phyloP scores from a whole-genome alignment of 2,329 filamentous ascomycete species.

The Didymella glomerata region DNA sequence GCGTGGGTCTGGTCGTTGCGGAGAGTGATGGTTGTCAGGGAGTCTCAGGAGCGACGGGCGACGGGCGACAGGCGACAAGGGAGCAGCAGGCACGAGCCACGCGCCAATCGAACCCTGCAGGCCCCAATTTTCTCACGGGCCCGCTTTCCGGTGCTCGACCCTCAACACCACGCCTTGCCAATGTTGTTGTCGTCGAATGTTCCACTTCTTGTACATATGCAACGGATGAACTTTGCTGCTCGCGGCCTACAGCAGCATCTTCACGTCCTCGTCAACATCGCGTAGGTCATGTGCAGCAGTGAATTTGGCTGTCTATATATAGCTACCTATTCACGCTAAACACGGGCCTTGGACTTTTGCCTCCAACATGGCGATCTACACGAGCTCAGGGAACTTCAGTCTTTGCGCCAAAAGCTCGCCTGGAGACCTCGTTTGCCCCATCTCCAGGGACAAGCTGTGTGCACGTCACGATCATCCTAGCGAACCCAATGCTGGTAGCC shows the following conservation, averaged over 20 bases:
- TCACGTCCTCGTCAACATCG: neutral
- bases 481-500: neutral
- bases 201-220: no score
- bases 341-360: neutral
- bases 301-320: slow-evolving; percentile 1
- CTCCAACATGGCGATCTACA: neutral
- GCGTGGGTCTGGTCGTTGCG: slow-evolving; percentile 28
- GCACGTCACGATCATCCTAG: neutral
- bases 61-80: slow-evolving; percentile 2
- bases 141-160: slow-evolving; percentile 2
- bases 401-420: no score
- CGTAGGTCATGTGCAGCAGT: neutral
- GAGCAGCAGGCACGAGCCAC: slow-evolving; percentile 1
- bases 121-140: slow-evolving; percentile 9
- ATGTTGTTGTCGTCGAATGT: no score
- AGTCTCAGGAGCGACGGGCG: slow-evolving; percentile 18
- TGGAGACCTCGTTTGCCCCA: neutral
- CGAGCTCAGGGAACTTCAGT: no score
- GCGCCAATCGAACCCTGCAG: slow-evolving; percentile 11
- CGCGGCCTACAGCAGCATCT: no score
- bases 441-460: neutral
- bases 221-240: no score
- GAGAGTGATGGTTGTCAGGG: slow-evolving; percentile 43
- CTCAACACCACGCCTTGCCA: slow-evolving; percentile 17
- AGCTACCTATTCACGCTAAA: slow-evolving; percentile 1